A percentile compares a stretch with the other conserved stretches of the same genome.
These are phyloP conservation scores for Botryosphaeria agaves DNA, from an alignment of 2,329 filamentous ascomycete genomes.

Conservation along the genomic window DNA sequence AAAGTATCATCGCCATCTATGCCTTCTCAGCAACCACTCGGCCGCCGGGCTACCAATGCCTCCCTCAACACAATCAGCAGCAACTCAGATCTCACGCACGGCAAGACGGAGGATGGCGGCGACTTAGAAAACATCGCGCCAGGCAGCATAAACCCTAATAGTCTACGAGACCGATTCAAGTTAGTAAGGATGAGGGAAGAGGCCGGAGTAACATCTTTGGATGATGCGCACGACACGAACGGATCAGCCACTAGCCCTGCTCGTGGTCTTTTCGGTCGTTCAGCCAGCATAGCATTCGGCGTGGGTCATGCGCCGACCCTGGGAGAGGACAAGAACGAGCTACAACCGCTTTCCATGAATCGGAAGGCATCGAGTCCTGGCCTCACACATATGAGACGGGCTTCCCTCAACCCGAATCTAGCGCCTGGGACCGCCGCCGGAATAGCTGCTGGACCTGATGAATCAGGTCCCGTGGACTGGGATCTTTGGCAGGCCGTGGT, in stretches of 20 bases:
- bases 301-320: slow-evolving; percentile 30
- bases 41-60: slow-evolving; percentile 58
- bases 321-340: slow-evolving; percentile 27
- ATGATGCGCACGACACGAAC: slow-evolving; percentile 36
- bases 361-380: slow-evolving; percentile 9
- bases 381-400: slow-evolving; percentile 27
- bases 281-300: slow-evolving; percentile 23
- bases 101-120: slow-evolving; percentile 50
- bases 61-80: slow-evolving; percentile 65
- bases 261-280: slow-evolving; percentile 23
- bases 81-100: slow-evolving; percentile 65
- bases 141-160: slow-evolving; percentile 38
- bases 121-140: slow-evolving; percentile 37
- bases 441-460: slow-evolving; percentile 57
- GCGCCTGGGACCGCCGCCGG: slow-evolving; percentile 78
- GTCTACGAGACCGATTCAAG: slow-evolving; percentile 65
- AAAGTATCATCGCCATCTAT: slow-evolving; percentile 40
- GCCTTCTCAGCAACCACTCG: slow-evolving; percentile 22
- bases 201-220: slow-evolving; percentile 32
- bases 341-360: slow-evolving; percentile 10
- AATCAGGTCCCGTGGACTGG: slow-evolving; percentile 72
- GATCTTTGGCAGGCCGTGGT: slow-evolving; percentile 95
- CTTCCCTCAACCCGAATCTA: slow-evolving; percentile 49
- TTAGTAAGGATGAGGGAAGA: slow-evolving; percentile 59
- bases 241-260: slow-evolving; percentile 21